A percentile compares a stretch with the other conserved stretches of the same genome.
These are phyloP conservation scores for Thalassiosira hispida DNA, from an alignment of 352 stramenopile genomes.

Conservation along the genomic window DNA sequence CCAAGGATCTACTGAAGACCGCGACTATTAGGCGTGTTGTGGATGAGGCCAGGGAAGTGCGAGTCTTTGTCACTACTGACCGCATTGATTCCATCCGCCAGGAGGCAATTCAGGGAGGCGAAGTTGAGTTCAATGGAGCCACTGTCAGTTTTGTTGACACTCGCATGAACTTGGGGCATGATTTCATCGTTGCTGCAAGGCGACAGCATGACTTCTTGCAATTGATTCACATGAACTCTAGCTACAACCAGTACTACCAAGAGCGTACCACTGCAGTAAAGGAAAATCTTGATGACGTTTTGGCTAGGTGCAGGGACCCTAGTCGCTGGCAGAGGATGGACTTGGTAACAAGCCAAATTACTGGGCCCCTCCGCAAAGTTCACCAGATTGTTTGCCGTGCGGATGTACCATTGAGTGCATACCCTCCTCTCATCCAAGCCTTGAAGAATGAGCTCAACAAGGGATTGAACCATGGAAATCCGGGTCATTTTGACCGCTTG, in stretches of 20 bases:
- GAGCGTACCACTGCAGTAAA: background rate
- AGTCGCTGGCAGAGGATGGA: background rate
- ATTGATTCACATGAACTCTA: background rate
- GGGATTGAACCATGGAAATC: background rate
- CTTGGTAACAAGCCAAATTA: background rate
- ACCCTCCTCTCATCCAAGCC: constrained; percentile 2
- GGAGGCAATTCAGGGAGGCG: background rate
- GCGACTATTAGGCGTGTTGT: background rate
- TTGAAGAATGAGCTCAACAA: constrained; percentile 9
- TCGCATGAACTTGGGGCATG: constrained; percentile 6
- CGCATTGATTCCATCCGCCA: constrained; percentile 10
- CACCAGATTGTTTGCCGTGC: background rate
- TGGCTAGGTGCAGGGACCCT: background rate
- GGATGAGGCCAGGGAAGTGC: background rate
- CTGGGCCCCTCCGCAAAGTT: background rate
- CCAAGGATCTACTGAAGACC: constrained; percentile 11
- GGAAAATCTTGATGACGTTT: background rate
- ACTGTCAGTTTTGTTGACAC: background rate
- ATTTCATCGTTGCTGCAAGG: background rate
- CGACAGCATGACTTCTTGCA: background rate
- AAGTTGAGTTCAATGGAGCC: background rate
- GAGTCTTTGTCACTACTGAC: constrained; percentile 12
- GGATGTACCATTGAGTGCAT: constrained; percentile 1
- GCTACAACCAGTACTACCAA: background rate
- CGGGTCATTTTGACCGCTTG: background rate